Evolutionary conservation across 805 yeast genomes (phyloP).

Genomic region (Candida khao-thaluensis): DNA sequence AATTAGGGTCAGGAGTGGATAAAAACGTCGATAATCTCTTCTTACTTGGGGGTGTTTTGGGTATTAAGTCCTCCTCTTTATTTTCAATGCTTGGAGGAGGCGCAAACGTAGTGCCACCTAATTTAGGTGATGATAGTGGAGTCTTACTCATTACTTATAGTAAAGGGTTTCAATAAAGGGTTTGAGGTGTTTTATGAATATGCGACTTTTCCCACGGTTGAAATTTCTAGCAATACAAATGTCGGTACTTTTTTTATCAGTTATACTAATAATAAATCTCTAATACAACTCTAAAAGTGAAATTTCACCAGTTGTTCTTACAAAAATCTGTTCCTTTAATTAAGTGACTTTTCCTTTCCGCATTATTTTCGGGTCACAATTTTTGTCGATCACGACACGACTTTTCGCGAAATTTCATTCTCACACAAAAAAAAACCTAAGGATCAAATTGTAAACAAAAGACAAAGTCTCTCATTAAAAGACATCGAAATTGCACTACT

Average conservation of each 20-base stretch:
- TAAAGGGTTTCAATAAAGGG: not conserved
- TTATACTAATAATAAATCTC: too few relatives aligned
- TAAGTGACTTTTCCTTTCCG: not conserved
- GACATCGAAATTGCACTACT: constrained; percentile 1
- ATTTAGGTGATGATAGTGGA: constrained; percentile 36
- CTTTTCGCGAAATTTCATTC: not conserved
- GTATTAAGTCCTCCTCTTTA: constrained; percentile 10
- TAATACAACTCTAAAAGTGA: too few relatives aligned
- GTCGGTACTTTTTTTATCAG: too few relatives aligned
- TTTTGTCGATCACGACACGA: not conserved
- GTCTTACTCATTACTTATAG: constrained; percentile 20
- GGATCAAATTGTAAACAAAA: constrained; percentile 8
- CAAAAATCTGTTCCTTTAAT: too few relatives aligned
- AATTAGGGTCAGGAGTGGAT: constrained; percentile 36
- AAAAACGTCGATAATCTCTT: constrained; percentile 30
- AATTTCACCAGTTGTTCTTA: too few relatives aligned
- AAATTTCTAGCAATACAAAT: not conserved
- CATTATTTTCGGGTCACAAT: not conserved
- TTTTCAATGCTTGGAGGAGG: constrained; percentile 17
- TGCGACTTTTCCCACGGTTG: not conserved
- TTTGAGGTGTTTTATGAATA: too few relatives aligned
- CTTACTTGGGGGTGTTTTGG: constrained; percentile 29
- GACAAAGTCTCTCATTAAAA: constrained; percentile 3
- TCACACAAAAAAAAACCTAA: not conserved
- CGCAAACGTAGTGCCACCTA: constrained; percentile 9